A percentile compares a stretch with the other conserved stretches of the same genome.
These are phyloP conservation scores for Apiotrichum akiyoshidainum DNA, from an alignment of 1,284 basidiomycete species.

Conservation along the genomic window DNA sequence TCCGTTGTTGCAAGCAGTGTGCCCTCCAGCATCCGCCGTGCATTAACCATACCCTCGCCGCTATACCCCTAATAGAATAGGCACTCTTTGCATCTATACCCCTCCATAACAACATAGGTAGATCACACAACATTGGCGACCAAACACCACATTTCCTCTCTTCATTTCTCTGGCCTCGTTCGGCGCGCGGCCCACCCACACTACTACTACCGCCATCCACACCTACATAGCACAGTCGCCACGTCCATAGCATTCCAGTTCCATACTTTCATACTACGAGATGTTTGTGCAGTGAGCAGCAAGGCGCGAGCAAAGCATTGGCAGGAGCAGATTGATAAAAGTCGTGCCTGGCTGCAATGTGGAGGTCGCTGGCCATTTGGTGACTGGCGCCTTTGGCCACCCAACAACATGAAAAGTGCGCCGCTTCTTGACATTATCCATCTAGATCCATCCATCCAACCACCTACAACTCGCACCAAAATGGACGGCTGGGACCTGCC, in stretches of 20 bases:
- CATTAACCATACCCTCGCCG: conserved; percentile 17
- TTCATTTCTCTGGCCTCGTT: conserved; percentile 11
- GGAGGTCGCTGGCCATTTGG: neutral
- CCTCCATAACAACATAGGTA: conserved; percentile 23
- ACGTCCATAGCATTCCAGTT: conserved; percentile 23
- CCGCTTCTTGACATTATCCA: neutral
- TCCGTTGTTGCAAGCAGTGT: neutral
- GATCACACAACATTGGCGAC: conserved; percentile 7
- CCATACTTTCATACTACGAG: conserved; percentile 9
- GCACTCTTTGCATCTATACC: conserved; percentile 26
- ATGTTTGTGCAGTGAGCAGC: conserved; percentile 11
- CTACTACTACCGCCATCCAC: neutral
- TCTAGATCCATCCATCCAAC: neutral
- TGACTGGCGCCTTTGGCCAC: neutral
- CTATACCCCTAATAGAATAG: conserved; percentile 24
- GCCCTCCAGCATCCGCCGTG: no score
- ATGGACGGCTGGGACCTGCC: conserved; percentile 50
- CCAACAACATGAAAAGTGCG: no score
- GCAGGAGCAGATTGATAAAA: neutral
- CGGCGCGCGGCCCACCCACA: conserved; percentile 18
- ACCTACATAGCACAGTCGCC: conserved; percentile 9
- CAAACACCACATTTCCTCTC: conserved; percentile 2
- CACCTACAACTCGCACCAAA: conserved; percentile 4
- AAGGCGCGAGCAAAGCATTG: neutral
- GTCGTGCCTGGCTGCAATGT: no score